These are phyloP conservation scores for Hyphopichia wangnamkhiaoensis DNA, from an alignment of 1,139 yeast genomes.

Conservation along the genomic window DNA sequence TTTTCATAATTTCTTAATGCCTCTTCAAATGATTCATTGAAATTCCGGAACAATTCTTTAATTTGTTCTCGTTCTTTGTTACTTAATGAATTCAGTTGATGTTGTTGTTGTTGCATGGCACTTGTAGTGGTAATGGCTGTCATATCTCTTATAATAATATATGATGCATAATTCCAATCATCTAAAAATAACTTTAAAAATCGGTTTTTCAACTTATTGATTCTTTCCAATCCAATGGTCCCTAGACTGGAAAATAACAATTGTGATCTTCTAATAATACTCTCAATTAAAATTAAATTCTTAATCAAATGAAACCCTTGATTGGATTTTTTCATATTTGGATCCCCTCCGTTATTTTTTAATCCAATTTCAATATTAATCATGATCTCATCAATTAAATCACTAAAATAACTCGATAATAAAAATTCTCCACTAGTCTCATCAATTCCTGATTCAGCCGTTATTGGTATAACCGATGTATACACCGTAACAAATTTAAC, in stretches of 20 bases:
- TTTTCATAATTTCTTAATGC: constrained; percentile 64
- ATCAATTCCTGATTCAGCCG: constrained; percentile 22
- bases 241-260: constrained; percentile 58
- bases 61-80: constrained; percentile 80
- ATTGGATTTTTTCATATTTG: constrained; percentile 45
- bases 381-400: constrained; percentile 72
- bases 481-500: constrained; percentile 53
- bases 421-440: constrained; percentile 48
- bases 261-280: constrained; percentile 63
- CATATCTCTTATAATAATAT: constrained; percentile 68
- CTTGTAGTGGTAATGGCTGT: constrained; percentile 51
- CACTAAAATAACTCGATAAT: constrained; percentile 67
- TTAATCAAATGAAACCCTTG: constrained; percentile 74
- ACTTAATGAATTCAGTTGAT: constrained; percentile 33
- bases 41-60: constrained; percentile 80
- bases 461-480: constrained; percentile 46
- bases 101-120: constrained; percentile 16
- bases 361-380: constrained; percentile 59
- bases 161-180: constrained; percentile 83
- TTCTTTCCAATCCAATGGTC: constrained; percentile 61
- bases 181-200: constrained; percentile 75
- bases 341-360: constrained; percentile 25
- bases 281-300: constrained; percentile 74
- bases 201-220: constrained; percentile 70
- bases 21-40: constrained; percentile 82